These are phyloP conservation scores for Pilaira anomala DNA, from an alignment of 192 early-diverging fungal species.

Conservation along the genomic window DNA sequence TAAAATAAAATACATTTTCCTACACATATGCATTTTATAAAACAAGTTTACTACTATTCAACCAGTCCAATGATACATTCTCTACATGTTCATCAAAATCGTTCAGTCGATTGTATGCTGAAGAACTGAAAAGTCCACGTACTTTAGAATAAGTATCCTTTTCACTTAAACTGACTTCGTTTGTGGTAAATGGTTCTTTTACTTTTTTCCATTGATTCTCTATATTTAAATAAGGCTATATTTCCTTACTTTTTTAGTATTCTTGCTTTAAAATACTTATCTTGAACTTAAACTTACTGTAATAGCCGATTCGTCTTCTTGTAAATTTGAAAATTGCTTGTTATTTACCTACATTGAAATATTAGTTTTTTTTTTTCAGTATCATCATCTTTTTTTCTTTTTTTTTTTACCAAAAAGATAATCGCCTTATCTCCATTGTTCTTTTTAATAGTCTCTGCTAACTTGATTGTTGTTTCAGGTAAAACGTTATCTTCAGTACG, in stretches of 20 bases:
- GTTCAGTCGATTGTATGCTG: constrained; percentile 43
- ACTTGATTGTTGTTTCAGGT: constrained; percentile 44
- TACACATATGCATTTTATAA: neutral
- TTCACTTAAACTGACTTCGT: constrained; percentile 28
- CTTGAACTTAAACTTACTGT: constrained; percentile 27
- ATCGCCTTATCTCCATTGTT: constrained; percentile 40
- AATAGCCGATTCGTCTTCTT: constrained; percentile 26
- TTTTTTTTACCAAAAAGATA: constrained; percentile 49
- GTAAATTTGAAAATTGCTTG: neutral
- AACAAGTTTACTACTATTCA: constrained; percentile 25
- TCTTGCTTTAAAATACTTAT: too few species aligned
- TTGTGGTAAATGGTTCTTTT: constrained; percentile 38
- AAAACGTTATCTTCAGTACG: constrained; percentile 41
- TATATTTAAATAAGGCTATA: constrained; percentile 50
- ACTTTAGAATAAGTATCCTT: constrained; percentile 39
- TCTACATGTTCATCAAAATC: constrained; percentile 75
- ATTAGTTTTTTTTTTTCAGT: constrained; percentile 1
- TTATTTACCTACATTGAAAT: constrained; percentile 8
- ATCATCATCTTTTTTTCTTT: neutral
- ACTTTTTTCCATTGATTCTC: constrained; percentile 52
- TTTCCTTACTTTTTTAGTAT: too few species aligned
- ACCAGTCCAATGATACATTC: constrained; percentile 60
- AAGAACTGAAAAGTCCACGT: constrained; percentile 33
- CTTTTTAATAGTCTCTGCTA: constrained; percentile 49
- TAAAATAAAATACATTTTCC: neutral